Evolutionary conservation across 768 basidiomycete species (phyloP), one percentile per base, ranked within the genome.

Genomic region (Baorangia bicolor): DNA sequence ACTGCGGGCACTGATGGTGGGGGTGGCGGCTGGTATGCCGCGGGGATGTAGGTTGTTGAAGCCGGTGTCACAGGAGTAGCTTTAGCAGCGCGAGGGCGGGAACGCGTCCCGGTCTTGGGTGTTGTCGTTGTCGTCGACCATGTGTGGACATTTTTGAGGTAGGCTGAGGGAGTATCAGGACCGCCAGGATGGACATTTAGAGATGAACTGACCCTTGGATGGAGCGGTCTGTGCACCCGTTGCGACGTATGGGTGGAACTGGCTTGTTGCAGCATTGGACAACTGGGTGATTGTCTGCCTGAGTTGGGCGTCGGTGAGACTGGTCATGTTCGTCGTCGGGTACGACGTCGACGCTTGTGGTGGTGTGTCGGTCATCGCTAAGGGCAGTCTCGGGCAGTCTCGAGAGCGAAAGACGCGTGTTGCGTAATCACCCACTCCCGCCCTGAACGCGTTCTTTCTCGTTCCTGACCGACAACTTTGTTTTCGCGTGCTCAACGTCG

Each of bases 131-230:
- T 73, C 5, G 79, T 77, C 5, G 86, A 85, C 87, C 87, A 89
- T 23, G 81, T 83, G 31, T 85, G 80, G 16, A 89, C 74, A 61
- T 89, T 89, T 77, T 84, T 87, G 56, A 82, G 75, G 64, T 89
- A 89, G 2, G 81, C 81, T 83, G 41, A 33, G 25, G 10, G 14
- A 16, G 28, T 5, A 34, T 62, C 39, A 76, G 75, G 30, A 38
- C 39, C 1, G 12, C 21, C n/a, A 38, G 20, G 16, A 46, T 13
- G 49, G 34, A 20, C 2, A 4, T 21, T 25, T 27, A 18, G 12
- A 28, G 14, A 35, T 16, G 37, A 20, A 31, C 56, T 42, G 39
- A 73, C 71, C 71, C 54, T 73, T 73, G 25, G 69, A 62, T 31
- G 66, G 64, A 8, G 60, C 64, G 23, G 55, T 38, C 53, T 63